Conservation (phyloP, 192 early-diverging fungal species). For the Kappamyces sp. region DNA sequence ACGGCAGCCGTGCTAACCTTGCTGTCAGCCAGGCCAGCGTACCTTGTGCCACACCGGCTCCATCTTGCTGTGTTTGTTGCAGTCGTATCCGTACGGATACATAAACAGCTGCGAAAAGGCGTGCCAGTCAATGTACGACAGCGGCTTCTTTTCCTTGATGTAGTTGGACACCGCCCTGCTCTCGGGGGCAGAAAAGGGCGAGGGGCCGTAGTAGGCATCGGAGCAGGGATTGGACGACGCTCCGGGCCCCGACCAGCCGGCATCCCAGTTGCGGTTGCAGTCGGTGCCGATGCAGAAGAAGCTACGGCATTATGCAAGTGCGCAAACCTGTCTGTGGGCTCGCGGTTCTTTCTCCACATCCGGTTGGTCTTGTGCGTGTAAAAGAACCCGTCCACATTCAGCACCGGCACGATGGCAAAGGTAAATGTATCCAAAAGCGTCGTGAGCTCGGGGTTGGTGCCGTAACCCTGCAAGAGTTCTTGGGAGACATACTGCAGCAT, state of each 20-base stretch:
- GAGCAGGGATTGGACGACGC: slow-evolving; percentile 53
- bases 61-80: slow-evolving; percentile 41
- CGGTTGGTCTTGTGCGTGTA: slow-evolving; percentile 48
- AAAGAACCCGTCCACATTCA: slow-evolving; percentile 59
- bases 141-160: slow-evolving; percentile 30
- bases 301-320: neutral
- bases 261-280: slow-evolving; percentile 58
- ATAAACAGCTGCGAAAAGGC: slow-evolving; percentile 59
- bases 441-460: slow-evolving; percentile 40
- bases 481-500: slow-evolving; percentile 51
- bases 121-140: slow-evolving; percentile 56
- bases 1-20: slow-evolving; percentile 28
- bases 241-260: slow-evolving; percentile 47
- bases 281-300: slow-evolving; percentile 57
- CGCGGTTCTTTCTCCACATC: slow-evolving; percentile 63
- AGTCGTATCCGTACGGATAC: slow-evolving; percentile 55
- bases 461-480: slow-evolving; percentile 41
- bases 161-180: slow-evolving; percentile 47
- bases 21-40: neutral
- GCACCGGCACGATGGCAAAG: slow-evolving; percentile 53
- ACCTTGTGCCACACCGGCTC: slow-evolving; percentile 25
- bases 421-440: slow-evolving; percentile 42
- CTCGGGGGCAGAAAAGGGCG: slow-evolving; percentile 48
- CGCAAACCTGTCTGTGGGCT: slow-evolving; percentile 27
- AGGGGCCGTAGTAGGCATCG: slow-evolving; percentile 50